These are phyloP conservation scores for Pulveroboletus frians DNA, from an alignment of 768 basidiomycete genomes.

Conservation along the genomic window DNA sequence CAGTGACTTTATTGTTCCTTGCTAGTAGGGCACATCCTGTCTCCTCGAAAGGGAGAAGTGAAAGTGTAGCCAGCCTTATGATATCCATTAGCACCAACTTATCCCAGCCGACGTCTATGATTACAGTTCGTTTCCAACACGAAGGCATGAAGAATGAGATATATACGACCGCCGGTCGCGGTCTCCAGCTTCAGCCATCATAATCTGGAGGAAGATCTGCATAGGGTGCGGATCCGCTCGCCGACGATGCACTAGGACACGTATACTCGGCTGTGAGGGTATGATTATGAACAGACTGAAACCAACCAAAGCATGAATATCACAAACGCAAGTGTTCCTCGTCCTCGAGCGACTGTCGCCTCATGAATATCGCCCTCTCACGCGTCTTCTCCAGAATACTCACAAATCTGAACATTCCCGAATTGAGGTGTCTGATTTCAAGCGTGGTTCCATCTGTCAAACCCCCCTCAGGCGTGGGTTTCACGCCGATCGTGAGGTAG, in stretches of 20 bases:
- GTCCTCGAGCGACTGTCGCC: constrained; percentile 42
- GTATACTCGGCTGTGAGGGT: constrained; percentile 26
- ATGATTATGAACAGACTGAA: not conserved
- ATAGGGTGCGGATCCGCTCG: constrained; percentile 13
- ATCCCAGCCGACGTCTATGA: too few relatives aligned
- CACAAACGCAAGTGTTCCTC: constrained; percentile 30
- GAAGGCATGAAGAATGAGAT: not conserved
- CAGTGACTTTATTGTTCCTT: not conserved
- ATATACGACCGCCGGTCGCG: not conserved
- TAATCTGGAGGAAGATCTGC: constrained; percentile 29
- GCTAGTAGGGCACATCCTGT: too few relatives aligned
- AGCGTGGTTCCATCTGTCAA: constrained; percentile 57
- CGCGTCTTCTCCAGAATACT: constrained; percentile 70
- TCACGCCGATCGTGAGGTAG: constrained; percentile 60
- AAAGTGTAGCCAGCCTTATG: not conserved
- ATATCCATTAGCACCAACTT: not conserved
- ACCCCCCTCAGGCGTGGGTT: constrained; percentile 63
- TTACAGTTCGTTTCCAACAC: not conserved
- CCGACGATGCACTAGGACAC: constrained; percentile 19
- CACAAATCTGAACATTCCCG: constrained; percentile 70
- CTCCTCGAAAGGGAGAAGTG: not conserved
- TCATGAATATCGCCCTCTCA: constrained; percentile 73
- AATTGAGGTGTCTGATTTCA: constrained; percentile 64
- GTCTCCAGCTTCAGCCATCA: constrained; percentile 16
- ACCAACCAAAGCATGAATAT: not conserved